Conservation (phyloP, 495 filamentous ascomycete genomes). For the Neurospora sp. region DNA sequence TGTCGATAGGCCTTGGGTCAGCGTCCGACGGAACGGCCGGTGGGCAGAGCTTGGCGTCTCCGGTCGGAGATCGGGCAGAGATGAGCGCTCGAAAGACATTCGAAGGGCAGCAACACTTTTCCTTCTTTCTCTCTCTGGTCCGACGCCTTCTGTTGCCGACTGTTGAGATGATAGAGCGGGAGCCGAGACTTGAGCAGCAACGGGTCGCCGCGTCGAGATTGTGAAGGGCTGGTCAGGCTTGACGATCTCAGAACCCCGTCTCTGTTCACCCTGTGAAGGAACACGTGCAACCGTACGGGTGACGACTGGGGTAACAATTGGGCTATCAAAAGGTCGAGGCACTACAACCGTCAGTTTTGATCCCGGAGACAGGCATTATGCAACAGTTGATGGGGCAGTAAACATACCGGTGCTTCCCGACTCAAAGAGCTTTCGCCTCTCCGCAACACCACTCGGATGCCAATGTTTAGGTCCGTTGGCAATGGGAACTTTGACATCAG, state of each 20-base stretch:
- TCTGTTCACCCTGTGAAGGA: not conserved
- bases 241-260: not conserved
- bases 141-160: not conserved
- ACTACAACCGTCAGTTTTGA: not conserved
- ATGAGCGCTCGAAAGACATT: slow-evolving; percentile 20
- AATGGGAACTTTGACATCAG: not conserved
- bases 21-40: not conserved
- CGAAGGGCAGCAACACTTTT: slow-evolving; percentile 29
- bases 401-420: not conserved
- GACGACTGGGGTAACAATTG: not conserved
- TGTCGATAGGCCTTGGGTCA: not conserved
- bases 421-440: slow-evolving; percentile 20
- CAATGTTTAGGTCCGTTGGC: slow-evolving; percentile 5
- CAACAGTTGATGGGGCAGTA: not conserved
- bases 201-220: not conserved
- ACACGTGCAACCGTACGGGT: not conserved
- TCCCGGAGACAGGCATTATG: not conserved
- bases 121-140: slow-evolving; percentile 5
- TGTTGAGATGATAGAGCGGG: not conserved
- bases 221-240: not conserved
- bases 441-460: slow-evolving; percentile 20
- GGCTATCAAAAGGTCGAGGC: not conserved
- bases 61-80: not conserved
- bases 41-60: not conserved
- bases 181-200: not conserved